Evolutionary conservation across 2,329 filamentous ascomycete genomes (phyloP), one percentile per base, ranked within the genome.

Genomic region (Phialophora macrospora): DNA sequence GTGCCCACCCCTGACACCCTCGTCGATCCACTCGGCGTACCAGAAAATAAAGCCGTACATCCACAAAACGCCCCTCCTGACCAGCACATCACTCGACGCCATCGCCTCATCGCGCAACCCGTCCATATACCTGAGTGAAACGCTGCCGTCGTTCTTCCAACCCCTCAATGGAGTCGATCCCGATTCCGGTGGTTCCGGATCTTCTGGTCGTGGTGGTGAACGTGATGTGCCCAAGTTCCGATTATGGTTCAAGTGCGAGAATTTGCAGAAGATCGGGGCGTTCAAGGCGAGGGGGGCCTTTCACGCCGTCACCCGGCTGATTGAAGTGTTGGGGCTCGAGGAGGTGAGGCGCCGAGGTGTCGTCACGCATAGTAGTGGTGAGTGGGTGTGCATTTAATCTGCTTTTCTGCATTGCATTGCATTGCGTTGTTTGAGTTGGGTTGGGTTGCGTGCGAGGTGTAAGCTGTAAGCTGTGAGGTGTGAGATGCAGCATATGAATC

Each of bases 161-260:
- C 34, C 44, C 5, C 14, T n/a, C 17, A 4, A n/a, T 7, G 38
- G 17, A 17, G 38, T 17, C 6, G 38, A 4, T 44, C 14, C 5
- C 1, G 38, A 17, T 17, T 1, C 38, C n/a, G 38, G 38, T 7
- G 4, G 38, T 41, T 44, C 38, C 12, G 34, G 34, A 17, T 17
- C 34, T 17, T 17, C 12, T 41, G 34, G 14, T 17, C 14, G 12
- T 38, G 12, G 12, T 7, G 14, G 12, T 41, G 34, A 14, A 4
- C 2, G 1, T 5, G 17, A 22, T 1, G 32, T 52, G 1, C 92
- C 92, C 0, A 85, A 80, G 57, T 80, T 97, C 46, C 83, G 87
- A 12, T 83, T 98, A 60, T 95, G 91, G 82, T 96, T 98, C 85
- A 98, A 98, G 81, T 96, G 92, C 78, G 94, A 98, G 82, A 97